phyloP scores from a whole-genome alignment of 1,284 basidiomycete species.

The Cerioporus squamosus region DNA sequence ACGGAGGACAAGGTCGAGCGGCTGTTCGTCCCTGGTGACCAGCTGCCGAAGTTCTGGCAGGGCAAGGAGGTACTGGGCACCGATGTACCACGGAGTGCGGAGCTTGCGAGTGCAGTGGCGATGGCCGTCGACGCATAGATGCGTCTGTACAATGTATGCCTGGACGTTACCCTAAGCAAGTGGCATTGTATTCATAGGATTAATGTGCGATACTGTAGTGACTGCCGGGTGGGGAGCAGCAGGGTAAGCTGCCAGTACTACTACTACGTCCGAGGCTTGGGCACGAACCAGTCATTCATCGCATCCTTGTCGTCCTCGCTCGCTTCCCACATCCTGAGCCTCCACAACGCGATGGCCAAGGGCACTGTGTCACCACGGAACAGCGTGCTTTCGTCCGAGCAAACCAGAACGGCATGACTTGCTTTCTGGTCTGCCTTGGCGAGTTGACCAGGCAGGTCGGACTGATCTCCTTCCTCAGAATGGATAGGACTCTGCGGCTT shows the following conservation, averaged over 20 bases:
- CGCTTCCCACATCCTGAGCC: constrained; percentile 74
- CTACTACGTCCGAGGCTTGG: not conserved
- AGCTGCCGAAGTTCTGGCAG: constrained; percentile 88
- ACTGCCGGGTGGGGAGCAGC: not conserved
- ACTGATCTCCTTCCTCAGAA: not conserved
- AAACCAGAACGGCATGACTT: constrained; percentile 74
- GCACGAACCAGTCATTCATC: constrained; percentile 7
- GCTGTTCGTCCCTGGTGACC: constrained; percentile 93
- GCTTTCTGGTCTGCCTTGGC: constrained; percentile 44
- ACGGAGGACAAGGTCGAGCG: constrained; percentile 92
- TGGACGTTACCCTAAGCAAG: constrained; percentile 15
- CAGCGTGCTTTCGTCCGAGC: constrained; percentile 51
- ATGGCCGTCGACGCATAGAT: constrained; percentile 71
- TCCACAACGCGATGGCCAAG: constrained; percentile 73
- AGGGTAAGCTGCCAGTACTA: not conserved
- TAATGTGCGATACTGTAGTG: not conserved
- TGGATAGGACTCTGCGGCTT: too few species aligned
- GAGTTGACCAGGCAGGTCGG: constrained; percentile 3
- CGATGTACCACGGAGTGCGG: constrained; percentile 37
- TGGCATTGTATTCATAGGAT: constrained; percentile 22
- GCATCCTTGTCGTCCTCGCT: constrained; percentile 25
- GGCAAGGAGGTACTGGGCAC: constrained; percentile 70
- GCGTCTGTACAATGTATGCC: constrained; percentile 19
- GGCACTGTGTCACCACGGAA: constrained; percentile 61
- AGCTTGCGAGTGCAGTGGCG: constrained; percentile 45